Evolutionary conservation across 2,329 filamentous ascomycete genomes (phyloP).

Genomic region (Cercospora nicotianae): DNA sequence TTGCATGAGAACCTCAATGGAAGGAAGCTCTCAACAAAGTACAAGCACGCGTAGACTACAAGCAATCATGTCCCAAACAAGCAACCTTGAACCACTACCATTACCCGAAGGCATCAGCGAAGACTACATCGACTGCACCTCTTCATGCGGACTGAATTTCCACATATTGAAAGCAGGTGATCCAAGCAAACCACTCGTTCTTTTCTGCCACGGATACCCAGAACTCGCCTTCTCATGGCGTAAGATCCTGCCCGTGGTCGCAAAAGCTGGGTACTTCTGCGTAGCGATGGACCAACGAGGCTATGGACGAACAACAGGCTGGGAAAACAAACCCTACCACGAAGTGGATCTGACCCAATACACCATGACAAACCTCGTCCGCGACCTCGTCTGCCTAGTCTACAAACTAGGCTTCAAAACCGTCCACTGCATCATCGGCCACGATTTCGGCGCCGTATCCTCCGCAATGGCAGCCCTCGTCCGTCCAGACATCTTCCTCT

Average conservation of each 20-base stretch:
- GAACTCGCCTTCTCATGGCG: constrained; percentile 71
- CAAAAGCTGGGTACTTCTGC: constrained; percentile 61
- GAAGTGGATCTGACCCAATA: constrained; percentile 59
- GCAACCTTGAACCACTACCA: constrained; percentile 48
- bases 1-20: background rate
- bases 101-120: constrained; percentile 58
- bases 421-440: constrained; percentile 62
- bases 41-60: background rate
- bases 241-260: constrained; percentile 60
- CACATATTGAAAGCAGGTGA: constrained; percentile 60
- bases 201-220: constrained; percentile 67
- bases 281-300: constrained; percentile 68
- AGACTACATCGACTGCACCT: constrained; percentile 56
- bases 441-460: constrained; percentile 66
- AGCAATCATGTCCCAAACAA: constrained; percentile 16
- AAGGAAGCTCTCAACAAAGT: background rate
- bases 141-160: constrained; percentile 57
- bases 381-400: constrained; percentile 63
- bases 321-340: constrained; percentile 54
- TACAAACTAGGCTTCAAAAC: constrained; percentile 60
- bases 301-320: constrained; percentile 65
- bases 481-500: constrained; percentile 64
- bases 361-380: constrained; percentile 58
- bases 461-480: constrained; percentile 61
- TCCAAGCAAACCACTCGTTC: constrained; percentile 54